A percentile compares a stretch with the other conserved stretches of the same genome.
Evolutionary conservation across 2,329 filamentous ascomycete genomes (phyloP).

Genomic region (Westerdykella ornata): DNA sequence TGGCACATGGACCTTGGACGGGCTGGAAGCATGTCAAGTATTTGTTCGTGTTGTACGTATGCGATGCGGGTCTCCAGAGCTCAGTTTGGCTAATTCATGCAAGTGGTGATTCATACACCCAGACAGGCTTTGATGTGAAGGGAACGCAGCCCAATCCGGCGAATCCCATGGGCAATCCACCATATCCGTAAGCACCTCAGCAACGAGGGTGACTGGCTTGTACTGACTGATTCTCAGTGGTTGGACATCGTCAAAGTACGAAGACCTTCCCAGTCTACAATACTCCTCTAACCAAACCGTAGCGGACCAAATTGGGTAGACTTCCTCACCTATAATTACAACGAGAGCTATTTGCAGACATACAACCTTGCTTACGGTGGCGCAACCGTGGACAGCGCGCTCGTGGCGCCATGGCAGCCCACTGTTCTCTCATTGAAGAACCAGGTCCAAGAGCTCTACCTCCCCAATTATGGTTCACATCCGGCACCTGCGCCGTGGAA

Average conservation of each 20-base stretch:
- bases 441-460: conserved; percentile 44
- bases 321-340: conserved; percentile 35
- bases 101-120: conserved; percentile 55
- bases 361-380: conserved; percentile 49
- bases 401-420: conserved; percentile 45
- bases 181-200: conserved; percentile 38
- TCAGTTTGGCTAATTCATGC: neutral
- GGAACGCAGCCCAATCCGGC: conserved; percentile 46
- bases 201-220: no score
- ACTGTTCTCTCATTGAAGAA: conserved; percentile 48
- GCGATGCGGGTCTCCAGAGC: no score
- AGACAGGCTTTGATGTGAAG: conserved; percentile 52
- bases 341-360: conserved; percentile 42
- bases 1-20: conserved; percentile 17
- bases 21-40: conserved; percentile 31
- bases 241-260: conserved; percentile 25
- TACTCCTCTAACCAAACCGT: conserved; percentile 4
- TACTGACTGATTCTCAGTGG: conserved; percentile 16
- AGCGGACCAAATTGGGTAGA: conserved; percentile 54
- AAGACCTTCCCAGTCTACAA: neutral
- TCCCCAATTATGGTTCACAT: conserved; percentile 37
- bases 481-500: conserved; percentile 39
- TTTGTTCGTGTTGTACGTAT: conserved; percentile 29
- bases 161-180: conserved; percentile 58
- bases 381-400: conserved; percentile 37